Conservation (phyloP, 768 basidiomycete genomes). For the Suillus discolor region DNA sequence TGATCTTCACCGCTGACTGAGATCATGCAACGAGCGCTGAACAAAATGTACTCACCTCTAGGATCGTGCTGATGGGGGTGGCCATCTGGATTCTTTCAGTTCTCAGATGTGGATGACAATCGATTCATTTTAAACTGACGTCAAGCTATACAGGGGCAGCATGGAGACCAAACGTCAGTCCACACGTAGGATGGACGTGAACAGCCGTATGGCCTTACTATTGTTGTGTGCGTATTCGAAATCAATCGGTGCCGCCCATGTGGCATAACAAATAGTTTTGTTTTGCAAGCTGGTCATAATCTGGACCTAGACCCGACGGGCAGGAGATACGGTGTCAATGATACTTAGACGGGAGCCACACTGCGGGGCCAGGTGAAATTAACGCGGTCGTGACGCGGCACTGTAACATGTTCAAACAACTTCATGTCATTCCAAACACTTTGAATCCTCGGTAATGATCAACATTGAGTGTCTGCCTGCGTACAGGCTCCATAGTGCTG, state of each 20-base stretch:
- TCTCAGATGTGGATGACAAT: neutral
- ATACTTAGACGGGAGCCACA: too few relatives aligned
- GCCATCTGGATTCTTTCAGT: constrained; percentile 14
- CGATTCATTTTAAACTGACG: neutral
- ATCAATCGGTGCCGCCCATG: neutral
- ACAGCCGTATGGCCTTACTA: neutral
- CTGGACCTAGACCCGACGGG: neutral
- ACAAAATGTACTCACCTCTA: constrained; percentile 20
- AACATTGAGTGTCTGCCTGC: too few relatives aligned
- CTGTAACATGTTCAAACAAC: too few relatives aligned
- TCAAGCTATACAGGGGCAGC: neutral
- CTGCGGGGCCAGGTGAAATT: too few relatives aligned
- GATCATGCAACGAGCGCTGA: neutral
- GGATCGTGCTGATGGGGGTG: constrained; percentile 22
- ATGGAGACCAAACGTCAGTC: neutral
- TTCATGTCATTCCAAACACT: too few relatives aligned
- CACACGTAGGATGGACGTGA: neutral
- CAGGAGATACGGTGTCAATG: neutral
- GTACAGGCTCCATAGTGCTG: too few relatives aligned
- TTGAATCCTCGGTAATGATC: too few relatives aligned
- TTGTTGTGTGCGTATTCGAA: neutral
- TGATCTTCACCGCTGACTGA: constrained; percentile 28
- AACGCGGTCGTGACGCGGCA: too few relatives aligned
- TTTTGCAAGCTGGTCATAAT: neutral
- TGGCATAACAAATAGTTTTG: neutral